Conservation (phyloP, 1,284 basidiomycete genomes). For the Pseudozyma hubeiensis region DNA sequence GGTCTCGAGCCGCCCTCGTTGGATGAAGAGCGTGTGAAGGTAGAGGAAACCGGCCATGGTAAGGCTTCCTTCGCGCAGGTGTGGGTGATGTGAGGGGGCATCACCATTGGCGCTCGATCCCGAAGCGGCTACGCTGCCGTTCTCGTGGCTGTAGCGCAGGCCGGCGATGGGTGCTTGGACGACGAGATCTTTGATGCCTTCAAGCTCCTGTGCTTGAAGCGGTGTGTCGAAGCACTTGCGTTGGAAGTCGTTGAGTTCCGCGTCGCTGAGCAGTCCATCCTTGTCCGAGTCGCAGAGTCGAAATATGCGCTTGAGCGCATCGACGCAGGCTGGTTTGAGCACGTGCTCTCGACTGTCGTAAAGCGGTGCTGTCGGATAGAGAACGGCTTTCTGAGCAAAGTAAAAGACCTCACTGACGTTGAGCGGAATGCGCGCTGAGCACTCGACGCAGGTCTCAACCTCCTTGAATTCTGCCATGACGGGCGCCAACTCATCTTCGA, state of each 20-base stretch:
- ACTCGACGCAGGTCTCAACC: slow-evolving; percentile 97
- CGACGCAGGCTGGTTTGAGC: slow-evolving; percentile 86
- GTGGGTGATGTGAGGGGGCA: slow-evolving; percentile 44
- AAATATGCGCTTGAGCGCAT: slow-evolving; percentile 92
- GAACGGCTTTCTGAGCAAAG: slow-evolving; percentile 97
- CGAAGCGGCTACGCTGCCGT: slow-evolving; percentile 45
- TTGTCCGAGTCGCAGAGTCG: slow-evolving; percentile 95
- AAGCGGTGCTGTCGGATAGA: slow-evolving; percentile 94
- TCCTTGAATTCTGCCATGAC: slow-evolving; percentile 69
- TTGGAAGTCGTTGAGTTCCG: slow-evolving; percentile 96
- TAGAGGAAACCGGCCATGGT: slow-evolving; percentile 94
- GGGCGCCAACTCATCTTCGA: slow-evolving; percentile 77
- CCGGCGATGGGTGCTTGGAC: slow-evolving; percentile 48
- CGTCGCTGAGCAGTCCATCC: slow-evolving; percentile 87
- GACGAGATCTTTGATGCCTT: slow-evolving; percentile 71
- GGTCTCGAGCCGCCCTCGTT: slow-evolving; percentile 93
- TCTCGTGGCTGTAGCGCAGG: slow-evolving; percentile 47
- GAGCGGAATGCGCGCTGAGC: slow-evolving; percentile 80
- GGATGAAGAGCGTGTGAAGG: slow-evolving; percentile 96
- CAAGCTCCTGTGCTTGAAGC: slow-evolving; percentile 89
- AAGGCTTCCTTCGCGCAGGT: slow-evolving; percentile 73
- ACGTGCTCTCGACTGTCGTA: slow-evolving; percentile 94
- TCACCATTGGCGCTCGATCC: slow-evolving; percentile 45
- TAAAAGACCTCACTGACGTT: slow-evolving; percentile 99
- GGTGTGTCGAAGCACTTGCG: slow-evolving; percentile 95